Evolutionary conservation across 2,329 filamentous ascomycete genomes (phyloP).

Genomic region (Orbilia blumenaviensis): DNA sequence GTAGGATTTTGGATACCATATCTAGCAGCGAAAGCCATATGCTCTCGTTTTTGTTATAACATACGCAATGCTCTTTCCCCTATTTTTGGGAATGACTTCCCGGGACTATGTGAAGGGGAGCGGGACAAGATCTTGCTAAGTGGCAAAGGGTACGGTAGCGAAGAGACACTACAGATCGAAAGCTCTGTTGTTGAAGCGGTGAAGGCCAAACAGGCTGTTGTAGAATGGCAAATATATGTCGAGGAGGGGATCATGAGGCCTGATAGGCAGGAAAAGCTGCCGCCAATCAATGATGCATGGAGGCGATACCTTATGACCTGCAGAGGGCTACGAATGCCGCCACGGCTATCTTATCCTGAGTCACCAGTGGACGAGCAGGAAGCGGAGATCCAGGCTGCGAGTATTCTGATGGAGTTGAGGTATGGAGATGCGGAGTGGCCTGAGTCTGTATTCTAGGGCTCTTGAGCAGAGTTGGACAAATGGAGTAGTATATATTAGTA

Average conservation of each 20-base stretch:
- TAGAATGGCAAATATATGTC: slow-evolving; percentile 48
- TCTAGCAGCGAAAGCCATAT: slow-evolving; percentile 82
- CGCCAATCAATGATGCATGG: slow-evolving; percentile 26
- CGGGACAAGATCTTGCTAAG: slow-evolving; percentile 1
- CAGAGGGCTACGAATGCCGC: slow-evolving; percentile 28
- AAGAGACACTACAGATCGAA: slow-evolving; percentile 39
- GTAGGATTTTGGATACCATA: slow-evolving; percentile 98
- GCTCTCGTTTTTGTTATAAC: slow-evolving; percentile 84
- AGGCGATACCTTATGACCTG: slow-evolving; percentile 21
- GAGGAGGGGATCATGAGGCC: slow-evolving; percentile 29
- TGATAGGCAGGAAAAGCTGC: slow-evolving; percentile 34
- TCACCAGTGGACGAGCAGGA: not conserved
- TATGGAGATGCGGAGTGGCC: slow-evolving; percentile 19
- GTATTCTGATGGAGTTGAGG: slow-evolving; percentile 41
- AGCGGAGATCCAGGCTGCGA: slow-evolving; percentile 27
- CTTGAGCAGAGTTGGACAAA: not conserved
- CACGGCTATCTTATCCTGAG: slow-evolving; percentile 35
- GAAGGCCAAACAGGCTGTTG: slow-evolving; percentile 54
- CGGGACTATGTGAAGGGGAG: slow-evolving; percentile 69
- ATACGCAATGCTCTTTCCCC: slow-evolving; percentile 89
- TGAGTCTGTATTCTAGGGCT: not conserved
- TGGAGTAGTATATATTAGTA: not conserved
- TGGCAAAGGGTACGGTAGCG: slow-evolving; percentile 21
- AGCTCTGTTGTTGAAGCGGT: slow-evolving; percentile 30
- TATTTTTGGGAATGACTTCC: slow-evolving; percentile 85